A percentile compares a stretch with the other conserved stretches of the same genome.
These are phyloP conservation scores for Lasiosphaeris hirsuta DNA, from an alignment of 495 filamentous ascomycete genomes.

Conservation along the genomic window DNA sequence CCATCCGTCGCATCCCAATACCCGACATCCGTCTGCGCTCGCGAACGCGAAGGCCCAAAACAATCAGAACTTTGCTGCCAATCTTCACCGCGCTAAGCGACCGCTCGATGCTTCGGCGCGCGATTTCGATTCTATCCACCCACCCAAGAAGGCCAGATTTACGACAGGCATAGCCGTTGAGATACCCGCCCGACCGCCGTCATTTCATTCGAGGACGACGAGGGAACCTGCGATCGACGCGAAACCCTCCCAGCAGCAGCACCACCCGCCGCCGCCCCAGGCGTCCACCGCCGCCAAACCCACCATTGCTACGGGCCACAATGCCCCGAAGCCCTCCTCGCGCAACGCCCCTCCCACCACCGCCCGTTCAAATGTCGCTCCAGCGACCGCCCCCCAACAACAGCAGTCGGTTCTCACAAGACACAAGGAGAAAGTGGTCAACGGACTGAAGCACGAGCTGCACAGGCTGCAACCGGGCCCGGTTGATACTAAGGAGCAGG, in stretches of 20 bases:
- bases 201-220: constrained; percentile 22
- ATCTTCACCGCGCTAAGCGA: constrained; percentile 26
- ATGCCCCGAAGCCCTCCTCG: constrained; percentile 23
- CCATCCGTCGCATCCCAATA: constrained; percentile 21
- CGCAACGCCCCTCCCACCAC: constrained; percentile 16
- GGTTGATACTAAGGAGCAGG: constrained; percentile 42
- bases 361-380: constrained; percentile 22
- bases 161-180: constrained; percentile 38
- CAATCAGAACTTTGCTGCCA: constrained; percentile 10
- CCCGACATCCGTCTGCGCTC: constrained; percentile 16
- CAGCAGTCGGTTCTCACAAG: constrained; percentile 31
- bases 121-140: constrained; percentile 15
- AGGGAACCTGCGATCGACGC: constrained; percentile 23
- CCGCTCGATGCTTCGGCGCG: constrained; percentile 16
- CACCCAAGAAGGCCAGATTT: constrained; percentile 22
- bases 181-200: constrained; percentile 32
- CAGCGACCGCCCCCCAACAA: constrained; percentile 22
- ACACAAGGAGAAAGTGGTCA: constrained; percentile 46
- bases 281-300: constrained; percentile 25
- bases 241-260: constrained; percentile 22
- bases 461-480: constrained; percentile 42
- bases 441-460: constrained; percentile 54
- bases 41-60: constrained; percentile 17
- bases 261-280: constrained; percentile 29
- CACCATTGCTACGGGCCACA: constrained; percentile 29